phyloP scores from a whole-genome alignment of 768 basidiomycete genomes.

The Calvatia gigantea region DNA sequence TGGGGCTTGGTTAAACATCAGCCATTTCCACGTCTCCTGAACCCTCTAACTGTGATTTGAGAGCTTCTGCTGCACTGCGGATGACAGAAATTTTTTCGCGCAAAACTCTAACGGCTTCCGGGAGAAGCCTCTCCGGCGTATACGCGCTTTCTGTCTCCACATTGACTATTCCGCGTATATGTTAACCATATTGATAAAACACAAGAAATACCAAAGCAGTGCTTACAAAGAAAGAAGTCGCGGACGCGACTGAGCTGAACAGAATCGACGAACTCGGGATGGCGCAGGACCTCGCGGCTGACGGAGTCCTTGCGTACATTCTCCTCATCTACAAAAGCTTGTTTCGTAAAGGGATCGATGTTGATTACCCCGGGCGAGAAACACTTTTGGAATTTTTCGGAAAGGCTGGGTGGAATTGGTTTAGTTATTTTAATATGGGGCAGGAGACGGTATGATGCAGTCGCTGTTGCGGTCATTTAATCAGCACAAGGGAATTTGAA shows the following conservation, averaged over 20 bases:
- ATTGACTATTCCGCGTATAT: too few species aligned
- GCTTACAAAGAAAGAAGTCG: slow-evolving; percentile 91
- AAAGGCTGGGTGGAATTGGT: slow-evolving; percentile 74
- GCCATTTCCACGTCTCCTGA: slow-evolving; percentile 52
- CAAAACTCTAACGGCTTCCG: slow-evolving; percentile 80
- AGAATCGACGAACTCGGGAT: slow-evolving; percentile 83
- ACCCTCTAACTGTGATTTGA: slow-evolving; percentile 38
- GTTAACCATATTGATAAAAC: too few species aligned
- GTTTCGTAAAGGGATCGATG: slow-evolving; percentile 53
- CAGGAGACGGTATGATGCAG: slow-evolving; percentile 91
- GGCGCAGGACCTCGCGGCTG: slow-evolving; percentile 86
- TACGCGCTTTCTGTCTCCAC: slow-evolving; percentile 92
- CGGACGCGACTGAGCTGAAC: slow-evolving; percentile 83
- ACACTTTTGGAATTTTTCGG: slow-evolving; percentile 80
- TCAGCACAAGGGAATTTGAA: background rate
- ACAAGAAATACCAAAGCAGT: background rate
- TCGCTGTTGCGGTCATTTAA: slow-evolving; percentile 48
- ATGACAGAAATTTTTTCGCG: slow-evolving; percentile 69
- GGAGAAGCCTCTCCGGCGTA: slow-evolving; percentile 75
- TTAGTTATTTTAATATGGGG: slow-evolving; percentile 77
- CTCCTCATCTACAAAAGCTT: slow-evolving; percentile 57
- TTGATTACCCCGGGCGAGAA: slow-evolving; percentile 83
- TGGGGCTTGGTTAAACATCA: slow-evolving; percentile 21
- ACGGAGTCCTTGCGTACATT: slow-evolving; percentile 83
- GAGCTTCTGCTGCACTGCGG: slow-evolving; percentile 52